Evolutionary conservation across 495 filamentous ascomycete genomes (phyloP).

Genomic region (Penicillium herquei): DNA sequence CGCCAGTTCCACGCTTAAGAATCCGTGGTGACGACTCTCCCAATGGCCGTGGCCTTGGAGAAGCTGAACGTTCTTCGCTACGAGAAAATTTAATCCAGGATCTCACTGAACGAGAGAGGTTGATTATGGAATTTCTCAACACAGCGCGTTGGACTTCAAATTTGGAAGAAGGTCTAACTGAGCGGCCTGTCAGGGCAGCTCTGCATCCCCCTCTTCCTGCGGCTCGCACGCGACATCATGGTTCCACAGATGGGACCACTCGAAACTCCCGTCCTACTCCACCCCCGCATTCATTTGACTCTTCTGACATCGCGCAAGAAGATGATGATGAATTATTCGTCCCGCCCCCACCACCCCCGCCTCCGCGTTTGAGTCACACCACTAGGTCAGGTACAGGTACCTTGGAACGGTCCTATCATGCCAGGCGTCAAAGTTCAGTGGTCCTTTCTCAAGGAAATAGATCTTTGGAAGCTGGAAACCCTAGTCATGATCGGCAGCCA

Average conservation of each 20-base stretch:
- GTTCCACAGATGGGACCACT: constrained; percentile 39
- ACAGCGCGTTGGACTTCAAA: constrained; percentile 42
- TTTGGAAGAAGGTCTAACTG: constrained; percentile 34
- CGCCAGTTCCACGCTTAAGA: constrained; percentile 20
- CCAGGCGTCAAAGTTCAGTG: constrained; percentile 46
- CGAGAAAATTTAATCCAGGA: constrained; percentile 45
- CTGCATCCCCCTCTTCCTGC: constrained; percentile 25
- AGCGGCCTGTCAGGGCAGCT: constrained; percentile 32
- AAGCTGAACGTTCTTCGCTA: constrained; percentile 26
- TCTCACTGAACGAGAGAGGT: constrained; percentile 55
- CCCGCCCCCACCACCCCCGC: not conserved
- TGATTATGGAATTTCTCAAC: constrained; percentile 57
- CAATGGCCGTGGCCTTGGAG: constrained; percentile 18
- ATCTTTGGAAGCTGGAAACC: constrained; percentile 16
- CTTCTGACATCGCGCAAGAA: constrained; percentile 29
- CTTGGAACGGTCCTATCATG: constrained; percentile 30
- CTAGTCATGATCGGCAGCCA: constrained; percentile 34
- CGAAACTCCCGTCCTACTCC: constrained; percentile 41
- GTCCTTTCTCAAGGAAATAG: constrained; percentile 40
- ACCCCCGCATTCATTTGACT: constrained; percentile 26
- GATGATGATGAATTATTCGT: constrained; percentile 3
- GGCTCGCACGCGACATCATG: constrained; percentile 34
- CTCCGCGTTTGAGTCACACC: constrained; percentile 13
- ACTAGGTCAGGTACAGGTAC: constrained; percentile 17
- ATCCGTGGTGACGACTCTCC: constrained; percentile 27